Conservation (phyloP, 129 eudicot species). For the Centella asiatica region DNA sequence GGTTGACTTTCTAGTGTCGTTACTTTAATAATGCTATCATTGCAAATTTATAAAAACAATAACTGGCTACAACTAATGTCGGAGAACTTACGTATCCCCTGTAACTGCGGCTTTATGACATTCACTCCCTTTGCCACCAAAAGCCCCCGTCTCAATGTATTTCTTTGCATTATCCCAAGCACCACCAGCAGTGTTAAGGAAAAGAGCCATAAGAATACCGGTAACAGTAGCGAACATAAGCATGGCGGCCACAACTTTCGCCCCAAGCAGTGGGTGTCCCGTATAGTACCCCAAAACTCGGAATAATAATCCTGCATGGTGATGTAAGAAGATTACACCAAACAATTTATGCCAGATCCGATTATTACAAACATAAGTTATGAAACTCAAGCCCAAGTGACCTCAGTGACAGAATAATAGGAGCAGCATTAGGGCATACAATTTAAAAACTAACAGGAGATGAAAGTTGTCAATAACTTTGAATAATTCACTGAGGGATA, state of each 20-base stretch:
- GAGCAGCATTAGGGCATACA: too few relatives aligned
- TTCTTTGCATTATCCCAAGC: slow-evolving; percentile 99
- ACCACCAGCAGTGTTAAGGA: slow-evolving; percentile 94
- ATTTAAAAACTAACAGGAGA: not conserved
- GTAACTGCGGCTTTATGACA: slow-evolving; percentile 95
- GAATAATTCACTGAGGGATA: too few relatives aligned
- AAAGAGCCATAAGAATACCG: slow-evolving; percentile 98
- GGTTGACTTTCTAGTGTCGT: not conserved
- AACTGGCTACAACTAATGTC: not conserved
- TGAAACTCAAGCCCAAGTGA: not conserved
- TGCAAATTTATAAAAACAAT: not conserved
- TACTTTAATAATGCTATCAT: not conserved
- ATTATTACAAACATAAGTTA: not conserved
- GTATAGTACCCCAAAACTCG: slow-evolving; percentile 86
- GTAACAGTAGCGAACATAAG: slow-evolving; percentile 98
- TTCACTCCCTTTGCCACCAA: slow-evolving; percentile 99
- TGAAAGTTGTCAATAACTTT: too few relatives aligned
- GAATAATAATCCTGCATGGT: slow-evolving; percentile 62
- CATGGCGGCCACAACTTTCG: slow-evolving; percentile 93
- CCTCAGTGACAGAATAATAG: too few relatives aligned
- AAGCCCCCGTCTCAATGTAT: slow-evolving; percentile 90
- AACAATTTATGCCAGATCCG: not conserved
- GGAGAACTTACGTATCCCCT: slow-evolving; percentile 88
- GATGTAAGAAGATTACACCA: too few relatives aligned
- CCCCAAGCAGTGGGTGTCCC: slow-evolving; percentile 90